Percentiles rank a stretch among this genome's conserved stretches.
These are phyloP conservation scores for Trifolium pratense DNA, from an alignment of 306 rosid genomes.

Conservation along the genomic window DNA sequence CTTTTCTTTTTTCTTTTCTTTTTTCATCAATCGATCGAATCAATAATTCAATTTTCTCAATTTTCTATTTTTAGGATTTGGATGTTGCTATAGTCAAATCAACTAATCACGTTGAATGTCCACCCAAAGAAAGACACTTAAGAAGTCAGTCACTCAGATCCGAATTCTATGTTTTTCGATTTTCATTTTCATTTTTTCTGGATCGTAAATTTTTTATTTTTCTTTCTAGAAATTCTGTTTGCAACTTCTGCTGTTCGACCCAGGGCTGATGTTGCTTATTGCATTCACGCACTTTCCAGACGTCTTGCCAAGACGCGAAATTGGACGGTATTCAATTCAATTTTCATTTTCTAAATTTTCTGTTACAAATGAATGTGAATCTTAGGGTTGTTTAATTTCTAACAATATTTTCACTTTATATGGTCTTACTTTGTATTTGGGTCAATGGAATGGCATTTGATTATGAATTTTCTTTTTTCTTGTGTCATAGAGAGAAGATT, in stretches of 20 bases:
- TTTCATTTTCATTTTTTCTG: neutral
- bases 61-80: constrained; percentile 80
- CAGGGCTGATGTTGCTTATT: constrained; percentile 97
- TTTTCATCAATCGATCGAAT: neutral
- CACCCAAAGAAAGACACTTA: constrained; percentile 96
- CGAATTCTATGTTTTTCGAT: constrained; percentile 40
- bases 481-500: neutral
- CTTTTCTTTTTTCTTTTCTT: neutral
- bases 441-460: neutral
- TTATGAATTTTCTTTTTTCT: neutral
- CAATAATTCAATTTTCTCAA: neutral
- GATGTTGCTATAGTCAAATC: constrained; percentile 99
- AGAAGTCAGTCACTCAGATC: constrained; percentile 74
- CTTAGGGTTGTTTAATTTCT: neutral
- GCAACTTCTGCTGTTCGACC: constrained; percentile 92
- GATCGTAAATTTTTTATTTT: constrained; percentile 17
- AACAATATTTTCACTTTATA: neutral
- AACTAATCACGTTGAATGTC: constrained; percentile 96
- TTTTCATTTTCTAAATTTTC: constrained; percentile 12
- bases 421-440: neutral
- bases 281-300: constrained; percentile 91
- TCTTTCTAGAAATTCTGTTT: constrained; percentile 49
- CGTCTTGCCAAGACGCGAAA: constrained; percentile 87
- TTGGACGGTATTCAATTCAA: constrained; percentile 81
- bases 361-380: constrained; percentile 22